These are phyloP conservation scores for Eucalyptus brandiana DNA, from an alignment of 345 rosid species.

Conservation along the genomic window DNA sequence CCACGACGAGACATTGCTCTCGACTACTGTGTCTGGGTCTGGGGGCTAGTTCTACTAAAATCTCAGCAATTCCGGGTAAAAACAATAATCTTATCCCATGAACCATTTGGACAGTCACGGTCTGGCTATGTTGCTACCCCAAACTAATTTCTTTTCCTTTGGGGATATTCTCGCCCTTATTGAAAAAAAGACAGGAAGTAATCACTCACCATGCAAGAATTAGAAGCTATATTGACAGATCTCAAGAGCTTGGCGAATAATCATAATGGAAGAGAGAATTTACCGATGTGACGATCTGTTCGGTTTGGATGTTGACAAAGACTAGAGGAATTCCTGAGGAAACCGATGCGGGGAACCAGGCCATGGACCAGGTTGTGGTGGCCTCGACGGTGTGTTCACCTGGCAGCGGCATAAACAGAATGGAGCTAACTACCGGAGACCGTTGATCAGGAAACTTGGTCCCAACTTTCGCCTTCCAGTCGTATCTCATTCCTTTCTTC, in stretches of 20 bases:
- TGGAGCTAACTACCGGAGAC: constrained; percentile 22
- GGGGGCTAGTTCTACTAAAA: no score
- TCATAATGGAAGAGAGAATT: neutral
- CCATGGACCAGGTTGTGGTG: constrained; percentile 29
- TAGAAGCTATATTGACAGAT: neutral
- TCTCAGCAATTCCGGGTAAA: constrained; percentile 29
- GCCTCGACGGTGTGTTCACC: constrained; percentile 13
- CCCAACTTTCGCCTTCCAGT: constrained; percentile 19
- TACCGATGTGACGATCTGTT: constrained; percentile 16
- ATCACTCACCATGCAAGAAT: neutral
- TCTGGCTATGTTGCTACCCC: constrained; percentile 4
- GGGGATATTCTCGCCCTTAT: constrained; percentile 6
- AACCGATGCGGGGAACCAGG: constrained; percentile 35
- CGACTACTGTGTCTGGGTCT: no score
- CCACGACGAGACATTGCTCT: no score
- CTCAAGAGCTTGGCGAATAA: neutral
- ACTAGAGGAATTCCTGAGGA: constrained; percentile 37
- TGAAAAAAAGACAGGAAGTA: neutral
- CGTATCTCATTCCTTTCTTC: constrained; percentile 19
- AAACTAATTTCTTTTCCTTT: constrained; percentile 1
- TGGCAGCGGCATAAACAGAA: constrained; percentile 20
- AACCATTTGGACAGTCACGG: neutral
- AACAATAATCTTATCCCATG: constrained; percentile 36
- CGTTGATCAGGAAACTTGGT: constrained; percentile 17
- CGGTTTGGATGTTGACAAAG: constrained; percentile 45